These are phyloP conservation scores for Cicer bijugum DNA, from an alignment of 306 rosid species.

Conservation along the genomic window DNA sequence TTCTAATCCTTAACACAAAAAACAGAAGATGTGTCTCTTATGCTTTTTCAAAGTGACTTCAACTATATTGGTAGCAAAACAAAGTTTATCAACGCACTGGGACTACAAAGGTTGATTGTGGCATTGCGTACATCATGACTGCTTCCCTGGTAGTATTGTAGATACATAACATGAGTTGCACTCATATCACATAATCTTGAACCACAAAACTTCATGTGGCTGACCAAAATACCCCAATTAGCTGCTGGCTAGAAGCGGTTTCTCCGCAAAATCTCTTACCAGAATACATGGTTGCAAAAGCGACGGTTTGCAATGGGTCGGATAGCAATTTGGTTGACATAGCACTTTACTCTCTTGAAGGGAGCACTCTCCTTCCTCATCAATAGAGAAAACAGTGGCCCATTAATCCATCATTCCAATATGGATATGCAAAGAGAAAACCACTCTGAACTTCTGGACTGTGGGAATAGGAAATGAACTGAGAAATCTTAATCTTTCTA, in stretches of 20 bases:
- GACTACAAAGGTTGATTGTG: not conserved
- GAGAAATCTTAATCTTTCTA: not conserved
- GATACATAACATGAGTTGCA: not conserved
- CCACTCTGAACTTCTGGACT: conserved; percentile 14
- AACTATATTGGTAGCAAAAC: not conserved
- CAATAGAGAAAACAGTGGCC: not conserved
- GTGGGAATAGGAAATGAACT: not conserved
- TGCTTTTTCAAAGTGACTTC: not conserved
- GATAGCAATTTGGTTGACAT: not conserved
- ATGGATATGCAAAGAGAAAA: not conserved
- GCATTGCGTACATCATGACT: not conserved
- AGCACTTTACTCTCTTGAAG: not conserved
- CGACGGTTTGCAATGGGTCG: not conserved
- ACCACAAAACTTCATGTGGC: too few species aligned
- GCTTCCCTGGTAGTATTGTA: not conserved
- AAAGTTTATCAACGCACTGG: not conserved
- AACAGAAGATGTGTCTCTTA: not conserved
- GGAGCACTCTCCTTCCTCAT: not conserved
- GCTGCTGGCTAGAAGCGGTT: too few species aligned
- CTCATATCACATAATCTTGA: not conserved
- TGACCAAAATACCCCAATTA: not conserved
- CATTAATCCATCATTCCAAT: too few species aligned
- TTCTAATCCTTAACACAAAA: not conserved
- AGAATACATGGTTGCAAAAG: too few species aligned
- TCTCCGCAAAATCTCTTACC: too few species aligned